These are phyloP conservation scores for Globisporangium paddicum DNA, from an alignment of 352 stramenopile species.

Conservation along the genomic window DNA sequence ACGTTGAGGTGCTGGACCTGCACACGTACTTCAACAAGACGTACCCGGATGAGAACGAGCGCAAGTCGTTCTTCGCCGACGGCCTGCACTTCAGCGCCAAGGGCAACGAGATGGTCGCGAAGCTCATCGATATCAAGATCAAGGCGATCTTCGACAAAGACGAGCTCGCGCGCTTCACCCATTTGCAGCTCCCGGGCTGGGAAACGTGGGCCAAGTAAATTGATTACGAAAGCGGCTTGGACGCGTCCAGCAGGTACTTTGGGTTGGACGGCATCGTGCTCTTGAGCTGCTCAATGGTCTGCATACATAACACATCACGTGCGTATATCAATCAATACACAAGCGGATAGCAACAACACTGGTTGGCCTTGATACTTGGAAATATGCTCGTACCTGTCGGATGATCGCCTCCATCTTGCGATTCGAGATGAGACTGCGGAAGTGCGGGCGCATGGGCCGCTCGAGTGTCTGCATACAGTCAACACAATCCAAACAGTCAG, in stretches of 20 bases:
- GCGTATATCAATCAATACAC: neutral
- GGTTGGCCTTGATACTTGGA: too few species aligned
- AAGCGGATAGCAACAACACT: neutral
- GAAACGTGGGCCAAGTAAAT: slow-evolving; percentile 7
- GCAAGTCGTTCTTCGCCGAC: slow-evolving; percentile 30
- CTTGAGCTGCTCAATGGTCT: slow-evolving; percentile 58
- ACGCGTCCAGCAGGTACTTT: slow-evolving; percentile 24
- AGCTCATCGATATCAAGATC: slow-evolving; percentile 28
- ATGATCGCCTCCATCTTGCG: slow-evolving; percentile 60
- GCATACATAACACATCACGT: neutral
- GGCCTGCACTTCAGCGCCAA: slow-evolving; percentile 42
- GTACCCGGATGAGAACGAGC: slow-evolving; percentile 16
- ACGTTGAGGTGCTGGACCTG: slow-evolving; percentile 32
- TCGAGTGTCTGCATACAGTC: slow-evolving; percentile 29
- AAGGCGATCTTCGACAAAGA: slow-evolving; percentile 11
- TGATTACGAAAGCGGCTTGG: neutral
- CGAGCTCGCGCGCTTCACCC: slow-evolving; percentile 5
- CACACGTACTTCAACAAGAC: slow-evolving; percentile 37
- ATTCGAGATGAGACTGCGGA: slow-evolving; percentile 56
- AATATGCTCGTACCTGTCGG: slow-evolving; percentile 23
- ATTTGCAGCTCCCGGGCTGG: slow-evolving; percentile 10
- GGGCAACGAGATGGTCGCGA: slow-evolving; percentile 40
- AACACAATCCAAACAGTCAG: neutral
- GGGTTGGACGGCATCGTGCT: slow-evolving; percentile 36
- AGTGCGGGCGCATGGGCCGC: slow-evolving; percentile 38